These are phyloP conservation scores for Nicotiana sylvestris DNA, from an alignment of 257 asterid genomes.

Conservation along the genomic window DNA sequence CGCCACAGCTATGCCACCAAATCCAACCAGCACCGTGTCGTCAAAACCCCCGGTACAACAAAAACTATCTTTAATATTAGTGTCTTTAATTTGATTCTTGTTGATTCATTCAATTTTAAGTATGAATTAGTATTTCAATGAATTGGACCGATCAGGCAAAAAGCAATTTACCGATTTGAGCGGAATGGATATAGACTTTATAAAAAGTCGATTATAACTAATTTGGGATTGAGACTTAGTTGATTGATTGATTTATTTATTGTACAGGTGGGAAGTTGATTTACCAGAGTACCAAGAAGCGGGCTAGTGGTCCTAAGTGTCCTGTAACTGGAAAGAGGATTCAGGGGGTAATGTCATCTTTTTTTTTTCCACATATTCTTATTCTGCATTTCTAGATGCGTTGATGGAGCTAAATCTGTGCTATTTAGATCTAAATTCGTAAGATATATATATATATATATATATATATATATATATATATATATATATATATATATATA, in stretches of 20 bases:
- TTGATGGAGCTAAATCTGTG: background rate
- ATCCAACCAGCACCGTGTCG: slow-evolving; percentile 22
- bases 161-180: background rate
- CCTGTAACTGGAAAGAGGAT: slow-evolving; percentile 24
- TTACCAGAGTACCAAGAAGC: slow-evolving; percentile 10
- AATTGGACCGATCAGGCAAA: no score
- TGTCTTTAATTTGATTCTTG: background rate
- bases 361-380: background rate
- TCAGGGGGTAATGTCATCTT: slow-evolving; percentile 2
- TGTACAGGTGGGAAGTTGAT: slow-evolving; percentile 9
- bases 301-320: slow-evolving; percentile 22
- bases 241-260: background rate
- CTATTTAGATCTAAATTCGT: background rate
- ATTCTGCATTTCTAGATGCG: background rate
- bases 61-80: background rate
- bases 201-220: background rate
- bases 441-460: no score
- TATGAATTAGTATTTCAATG: background rate
- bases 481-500: no score
- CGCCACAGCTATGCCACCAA: slow-evolving; percentile 27
- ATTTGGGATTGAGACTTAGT: background rate
- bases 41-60: slow-evolving; percentile 21
- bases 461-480: no score
- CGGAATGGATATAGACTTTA: background rate
- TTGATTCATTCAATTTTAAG: background rate